Base-by-base conservation (phyloP, 768 basidiomycete genomes). In the Pisolithus tinctorius region DNA sequence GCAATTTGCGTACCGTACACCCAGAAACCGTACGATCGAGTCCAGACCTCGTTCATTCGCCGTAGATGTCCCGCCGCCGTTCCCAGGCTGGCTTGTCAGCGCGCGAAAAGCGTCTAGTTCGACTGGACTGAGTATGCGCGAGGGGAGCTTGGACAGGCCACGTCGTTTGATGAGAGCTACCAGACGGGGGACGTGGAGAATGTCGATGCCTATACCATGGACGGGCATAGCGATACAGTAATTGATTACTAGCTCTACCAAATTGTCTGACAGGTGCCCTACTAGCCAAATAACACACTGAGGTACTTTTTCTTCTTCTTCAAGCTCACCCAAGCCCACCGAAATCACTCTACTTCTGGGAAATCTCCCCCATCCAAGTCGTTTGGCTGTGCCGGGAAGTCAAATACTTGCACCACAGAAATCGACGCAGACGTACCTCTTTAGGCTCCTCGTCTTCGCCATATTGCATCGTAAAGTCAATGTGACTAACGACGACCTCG, bases 391-490 rank as follows among this genome's bases (percentile, higher is more conserved):
- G 39, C 37, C 41, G 27, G 26, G 17, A 41, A n/a, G 14, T 44
- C 43, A 29, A 44, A 16, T 44, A 27, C 43, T 10, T 16, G 26
- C 27, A 14, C 14, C 25, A 36, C 34, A 38, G 60, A 50, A 49
- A 44, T 55, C 62, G 29, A 20, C n/a, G 1, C 7, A 41, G 4
- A 55, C 74, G 51, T 61, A 88, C 89, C 82, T 91, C 91, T 74
- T 87, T 93, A 14, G 95, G 94, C 63, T 99, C 95, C 65, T 99
- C 95, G 53, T 94, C 92, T 72, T 98, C 95, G 31, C 95, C 95
- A 61, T 96, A 99, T 65, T 99, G 96, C 84, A 99, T 93, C 52
- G 92, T 88, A 60, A 92, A 95, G 71, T 99, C 96, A 49, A 99
- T 88, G 66, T 99, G 93, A 65, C 92, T 93, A 53, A 99, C 76